Base-by-base conservation (phyloP, 257 asterid species). In the Catharanthus roseus region DNA sequence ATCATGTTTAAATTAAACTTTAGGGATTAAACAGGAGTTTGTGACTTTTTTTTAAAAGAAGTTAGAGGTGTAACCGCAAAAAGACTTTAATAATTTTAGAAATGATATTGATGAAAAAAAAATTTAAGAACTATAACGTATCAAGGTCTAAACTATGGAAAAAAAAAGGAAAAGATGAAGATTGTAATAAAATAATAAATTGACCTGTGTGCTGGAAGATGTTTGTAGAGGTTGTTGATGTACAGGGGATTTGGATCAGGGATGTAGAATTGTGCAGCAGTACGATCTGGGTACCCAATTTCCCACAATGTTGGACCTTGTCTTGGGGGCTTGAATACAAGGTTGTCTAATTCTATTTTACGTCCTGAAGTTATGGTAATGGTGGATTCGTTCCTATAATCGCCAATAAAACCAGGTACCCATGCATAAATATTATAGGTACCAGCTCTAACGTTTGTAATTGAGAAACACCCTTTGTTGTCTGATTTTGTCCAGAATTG, bases 271-370 rank as follows among this genome's bases (percentile, higher is more conserved):
- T 90, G 91, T 41, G 89, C 95, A 76, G 97, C 96, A 68, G 95
- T 63, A 26, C 97, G 98, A 79, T 92, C 95, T 9, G 98, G 98
- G 24, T 85, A 29, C 55, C 98, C 98, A 23, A 92, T 90, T 80
- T 92, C 98, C 98, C 97, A 92, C 50, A 88, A 66, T 0, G 97
- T 92, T 8, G 97, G 91, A 58, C 98, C 98, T 18, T 89, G 86
- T 66, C 95, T 85, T 1, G 87, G 91, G 69, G 93, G 93, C 72
- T 69, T 47, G n/a, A 72, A 91, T 3, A 86, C 82, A 68, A 84
- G 77, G 81, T 85, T 86, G 26, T 89, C 96, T 28, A 82, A 39
- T 0, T 41, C 33, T 19, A 69, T 38, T 1, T 39, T 63, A 26
- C 60, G 70, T 83, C 97, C 98, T 86, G 92, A 71, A 50, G 92